Conservation (phyloP, 163 green algal species). For the Coccomyxa subellipsoidea region DNA sequence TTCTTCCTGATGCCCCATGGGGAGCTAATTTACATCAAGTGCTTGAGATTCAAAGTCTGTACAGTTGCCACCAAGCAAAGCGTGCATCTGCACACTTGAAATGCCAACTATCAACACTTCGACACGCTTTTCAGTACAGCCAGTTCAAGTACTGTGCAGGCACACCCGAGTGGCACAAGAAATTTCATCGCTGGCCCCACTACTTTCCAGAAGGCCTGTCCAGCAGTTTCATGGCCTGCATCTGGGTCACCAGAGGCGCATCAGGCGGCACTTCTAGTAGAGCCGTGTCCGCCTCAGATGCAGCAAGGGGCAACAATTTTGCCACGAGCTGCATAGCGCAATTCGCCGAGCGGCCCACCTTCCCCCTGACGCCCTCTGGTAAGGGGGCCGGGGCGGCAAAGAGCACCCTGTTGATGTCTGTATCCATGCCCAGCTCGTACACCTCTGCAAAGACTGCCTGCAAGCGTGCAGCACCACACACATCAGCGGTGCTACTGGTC, state of each 20-base stretch:
- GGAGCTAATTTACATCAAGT: no score
- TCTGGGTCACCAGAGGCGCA: background rate
- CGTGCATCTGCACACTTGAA: no score
- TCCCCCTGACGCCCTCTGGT: background rate
- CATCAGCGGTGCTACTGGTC: no score
- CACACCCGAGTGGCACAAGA: no score
- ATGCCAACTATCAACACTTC: no score
- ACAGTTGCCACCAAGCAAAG: no score
- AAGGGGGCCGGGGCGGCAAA: background rate
- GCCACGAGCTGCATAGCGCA: background rate
- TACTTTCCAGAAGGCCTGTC: background rate
- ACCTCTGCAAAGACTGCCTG: slow-evolving; percentile 22
- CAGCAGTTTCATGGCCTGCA: background rate
- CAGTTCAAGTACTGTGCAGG: no score
- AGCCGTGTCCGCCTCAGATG: background rate
- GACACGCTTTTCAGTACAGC: no score
- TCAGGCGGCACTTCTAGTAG: background rate
- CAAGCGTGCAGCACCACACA: background rate
- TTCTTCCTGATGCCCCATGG: no score
- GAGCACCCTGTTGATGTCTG: slow-evolving; percentile 21
- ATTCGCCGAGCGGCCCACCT: background rate
- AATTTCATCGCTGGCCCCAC: no score
- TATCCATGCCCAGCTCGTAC: slow-evolving; percentile 18
- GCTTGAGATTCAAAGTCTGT: no score
- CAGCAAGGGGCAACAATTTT: background rate